phyloP scores from a whole-genome alignment of 768 basidiomycete species.

The Pisolithus sp. region DNA sequence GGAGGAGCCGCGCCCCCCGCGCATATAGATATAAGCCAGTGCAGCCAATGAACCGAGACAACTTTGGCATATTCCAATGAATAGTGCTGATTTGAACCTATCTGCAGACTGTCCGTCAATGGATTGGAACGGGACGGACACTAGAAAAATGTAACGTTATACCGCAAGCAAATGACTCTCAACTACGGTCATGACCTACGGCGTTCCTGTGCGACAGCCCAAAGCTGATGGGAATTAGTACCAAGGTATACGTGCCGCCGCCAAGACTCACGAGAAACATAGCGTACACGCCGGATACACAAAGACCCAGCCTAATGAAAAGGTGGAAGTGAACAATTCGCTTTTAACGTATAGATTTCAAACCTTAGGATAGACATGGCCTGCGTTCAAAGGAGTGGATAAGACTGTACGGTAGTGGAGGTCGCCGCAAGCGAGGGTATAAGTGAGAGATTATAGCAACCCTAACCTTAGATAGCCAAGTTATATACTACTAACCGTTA shows the following conservation, averaged over 20 bases:
- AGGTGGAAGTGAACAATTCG: neutral
- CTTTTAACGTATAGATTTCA: neutral
- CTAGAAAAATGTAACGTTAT: slow-evolving; percentile 32
- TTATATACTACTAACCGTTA: no score
- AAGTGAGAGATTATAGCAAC: no score
- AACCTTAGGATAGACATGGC: slow-evolving; percentile 25
- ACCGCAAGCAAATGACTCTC: neutral
- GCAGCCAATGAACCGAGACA: slow-evolving; percentile 71
- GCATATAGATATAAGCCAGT: slow-evolving; percentile 61
- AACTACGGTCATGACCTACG: slow-evolving; percentile 38
- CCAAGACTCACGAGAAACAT: slow-evolving; percentile 72
- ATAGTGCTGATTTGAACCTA: slow-evolving; percentile 80
- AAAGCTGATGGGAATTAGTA: slow-evolving; percentile 43
- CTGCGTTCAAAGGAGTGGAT: no score
- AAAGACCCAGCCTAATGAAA: slow-evolving; percentile 53
- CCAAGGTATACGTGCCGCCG: neutral
- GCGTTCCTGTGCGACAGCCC: slow-evolving; percentile 94
- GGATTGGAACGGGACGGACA: slow-evolving; percentile 78
- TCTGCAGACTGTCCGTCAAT: slow-evolving; percentile 54
- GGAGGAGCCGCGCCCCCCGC: slow-evolving; percentile 48
- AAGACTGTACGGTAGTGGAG: no score
- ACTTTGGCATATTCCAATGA: slow-evolving; percentile 83
- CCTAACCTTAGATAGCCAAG: no score
- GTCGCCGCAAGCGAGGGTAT: no score
- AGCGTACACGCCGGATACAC: slow-evolving; percentile 83